These are phyloP conservation scores for Salix arbutifolia DNA, from an alignment of 345 rosid species.

Conservation along the genomic window DNA sequence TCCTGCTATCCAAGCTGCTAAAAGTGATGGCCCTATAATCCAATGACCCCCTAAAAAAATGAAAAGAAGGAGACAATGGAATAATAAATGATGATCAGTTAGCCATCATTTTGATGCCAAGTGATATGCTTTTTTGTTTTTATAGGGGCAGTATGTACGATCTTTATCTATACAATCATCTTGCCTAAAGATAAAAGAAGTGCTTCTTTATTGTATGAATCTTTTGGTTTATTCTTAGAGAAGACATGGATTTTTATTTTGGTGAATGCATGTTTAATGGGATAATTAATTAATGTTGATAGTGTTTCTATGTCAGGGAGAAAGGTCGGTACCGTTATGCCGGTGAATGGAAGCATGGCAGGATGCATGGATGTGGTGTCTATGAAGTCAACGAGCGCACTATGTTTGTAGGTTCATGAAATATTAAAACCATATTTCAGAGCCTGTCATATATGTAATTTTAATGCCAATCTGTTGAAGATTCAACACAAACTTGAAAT, in stretches of 20 bases:
- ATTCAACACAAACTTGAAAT: background rate
- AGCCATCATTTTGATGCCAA: background rate
- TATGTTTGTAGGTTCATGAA: constrained; percentile 47
- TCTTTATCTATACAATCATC: background rate
- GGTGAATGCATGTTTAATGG: background rate
- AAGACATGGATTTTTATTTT: background rate
- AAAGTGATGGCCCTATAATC: too few relatives aligned
- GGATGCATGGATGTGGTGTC: constrained; percentile 93
- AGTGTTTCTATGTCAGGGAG: constrained; percentile 50
- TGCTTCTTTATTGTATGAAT: background rate
- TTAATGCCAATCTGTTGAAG: background rate
- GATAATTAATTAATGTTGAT: constrained; percentile 13
- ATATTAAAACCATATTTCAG: constrained; percentile 9
- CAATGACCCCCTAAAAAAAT: too few relatives aligned
- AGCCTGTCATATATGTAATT: background rate
- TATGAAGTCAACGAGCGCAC: constrained; percentile 75
- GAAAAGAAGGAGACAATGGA: too few relatives aligned
- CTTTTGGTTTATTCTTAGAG: background rate
- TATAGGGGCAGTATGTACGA: background rate
- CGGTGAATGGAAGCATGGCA: constrained; percentile 94
- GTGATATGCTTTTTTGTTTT: background rate
- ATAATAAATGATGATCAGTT: background rate
- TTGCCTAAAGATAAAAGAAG: background rate
- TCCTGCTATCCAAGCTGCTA: too few relatives aligned
- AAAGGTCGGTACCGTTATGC: constrained; percentile 92